phyloP scores from a whole-genome alignment of 1,139 yeast genomes.

The Suhomyces wounanorum region DNA sequence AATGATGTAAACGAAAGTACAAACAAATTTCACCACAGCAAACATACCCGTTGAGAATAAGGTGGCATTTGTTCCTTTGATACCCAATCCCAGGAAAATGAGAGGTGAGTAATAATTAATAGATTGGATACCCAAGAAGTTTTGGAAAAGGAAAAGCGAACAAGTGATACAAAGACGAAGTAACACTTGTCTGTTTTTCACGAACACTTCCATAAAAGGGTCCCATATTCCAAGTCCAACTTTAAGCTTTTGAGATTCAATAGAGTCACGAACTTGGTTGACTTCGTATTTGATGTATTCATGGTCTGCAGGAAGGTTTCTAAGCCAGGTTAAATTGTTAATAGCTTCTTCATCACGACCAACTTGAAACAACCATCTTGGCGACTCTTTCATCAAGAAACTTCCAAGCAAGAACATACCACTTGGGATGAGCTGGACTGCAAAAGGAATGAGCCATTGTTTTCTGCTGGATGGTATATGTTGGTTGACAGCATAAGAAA shows the following conservation, averaged over 20 bases:
- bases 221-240: constrained; percentile 44
- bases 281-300: constrained; percentile 43
- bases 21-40: constrained; percentile 44
- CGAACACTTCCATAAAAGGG: constrained; percentile 39
- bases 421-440: constrained; percentile 45
- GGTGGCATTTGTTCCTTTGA: constrained; percentile 41
- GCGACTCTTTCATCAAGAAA: constrained; percentile 40
- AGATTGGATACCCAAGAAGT: constrained; percentile 49
- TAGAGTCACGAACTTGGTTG: constrained; percentile 26
- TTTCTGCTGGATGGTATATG: constrained; percentile 30
- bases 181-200: constrained; percentile 30
- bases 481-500: constrained; percentile 41
- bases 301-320: constrained; percentile 39
- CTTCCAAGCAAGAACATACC: constrained; percentile 41
- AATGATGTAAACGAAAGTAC: constrained; percentile 39
- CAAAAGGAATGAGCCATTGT: constrained; percentile 50
- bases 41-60: constrained; percentile 47
- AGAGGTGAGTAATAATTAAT: constrained; percentile 50
- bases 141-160: constrained; percentile 41
- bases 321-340: constrained; percentile 40
- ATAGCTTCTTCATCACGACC: constrained; percentile 37
- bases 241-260: constrained; percentile 28
- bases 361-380: constrained; percentile 44
- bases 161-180: constrained; percentile 36
- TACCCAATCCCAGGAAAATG: constrained; percentile 42